Base-by-base conservation (phyloP, 345 rosid genomes). In the Geranium rotundifolium region DNA sequence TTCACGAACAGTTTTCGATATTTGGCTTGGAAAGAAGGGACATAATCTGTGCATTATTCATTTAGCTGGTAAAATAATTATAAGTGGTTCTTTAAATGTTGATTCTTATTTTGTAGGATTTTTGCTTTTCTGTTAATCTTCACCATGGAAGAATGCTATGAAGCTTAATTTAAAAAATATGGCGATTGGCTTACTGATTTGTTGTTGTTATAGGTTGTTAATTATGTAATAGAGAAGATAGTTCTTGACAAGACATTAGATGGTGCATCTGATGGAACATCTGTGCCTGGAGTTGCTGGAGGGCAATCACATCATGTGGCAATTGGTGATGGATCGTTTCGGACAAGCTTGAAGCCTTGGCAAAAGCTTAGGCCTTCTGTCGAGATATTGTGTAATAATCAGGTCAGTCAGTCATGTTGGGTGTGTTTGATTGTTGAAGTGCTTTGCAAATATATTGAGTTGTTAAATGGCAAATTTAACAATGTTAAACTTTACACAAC, bases 321-420 rank as follows among this genome's bases (percentile, higher is more conserved):
- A 16, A 66, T 81, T 61, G 89, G 89, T 67, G 96, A 90, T 77
- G 85, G 77, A 56, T 69, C 84, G 34, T 77, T 81, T 58, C 81
- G 81, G 55, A 61, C 90, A 71, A 95, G 91, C 63, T 64, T 76
- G 75, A 90, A 80, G 79, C 77, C 92, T 61, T 84, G 89, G 90
- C 90, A 74, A 75, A 95, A 86, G 80, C 76, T 69, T 67, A 85
- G 82, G 77, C 95, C 97, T 71, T 75, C 86, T 62, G 77, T 95
- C 54, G 99, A 95, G 81, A 88, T 95, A 72, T 77, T 85, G 71
- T 95, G 99, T 81, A 90, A 90, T 76, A 95, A 90, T 77, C 97
- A 90, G 96, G 99, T 69, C 77, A 81, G 91, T 78, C 37, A 23
- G 31, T 14, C 31, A 18, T 17, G 13, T 14, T 23, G 27, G 27